Base-by-base conservation (phyloP, 805 yeast genomes). In the Candida pseudofarinosa region DNA sequence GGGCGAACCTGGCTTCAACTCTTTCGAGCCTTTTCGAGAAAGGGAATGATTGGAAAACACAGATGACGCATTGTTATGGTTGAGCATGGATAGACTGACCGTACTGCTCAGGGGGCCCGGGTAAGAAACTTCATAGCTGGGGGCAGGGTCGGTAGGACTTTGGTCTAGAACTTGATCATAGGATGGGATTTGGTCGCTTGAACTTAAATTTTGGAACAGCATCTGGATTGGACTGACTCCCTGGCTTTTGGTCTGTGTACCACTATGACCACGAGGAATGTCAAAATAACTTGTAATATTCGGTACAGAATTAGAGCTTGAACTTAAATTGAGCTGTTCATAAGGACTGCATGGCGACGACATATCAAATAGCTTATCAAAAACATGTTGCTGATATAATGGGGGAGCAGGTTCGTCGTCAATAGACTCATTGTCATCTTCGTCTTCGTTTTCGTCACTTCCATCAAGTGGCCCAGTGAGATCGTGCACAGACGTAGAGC, bases 321-420 rank as follows among this genome's bases (percentile, higher is more conserved):
- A 44, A 15, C 38, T 35, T n/a, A n/a, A n/a, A 28, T 60, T 36
- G 47, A 66, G 57, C 48, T 67, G 74, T 44, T 67, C 73, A 31
- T 62, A 41, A 1, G 73, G 73, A 15, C 70, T 53, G 41, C 58
- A 63, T 2, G 63, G 62, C 23, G 59, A 52, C 19, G 55, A 53
- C 34, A 62, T 53, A 52, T 71, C 76, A 46, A 57, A 72, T 6
- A 67, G 45, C 41, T 58, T 55, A 46, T 72, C 77, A 44, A 54
- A 57, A 3, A 59, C 54, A 41, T 69, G 71, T 43, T 66, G 56
- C 32, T 67, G 65, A 50, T 72, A 72, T 23, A 70, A 36, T 3
- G 77, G 77, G 18, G 77, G 77, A 5, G 76, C 76, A 1, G 56
- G 56, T 16, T 58, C 62, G 18, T 52, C 55, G 4, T 55, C 46